Evolutionary conservation across 2,329 filamentous ascomycete genomes (phyloP).

Genomic region (Aspergillus quadricinctus): DNA sequence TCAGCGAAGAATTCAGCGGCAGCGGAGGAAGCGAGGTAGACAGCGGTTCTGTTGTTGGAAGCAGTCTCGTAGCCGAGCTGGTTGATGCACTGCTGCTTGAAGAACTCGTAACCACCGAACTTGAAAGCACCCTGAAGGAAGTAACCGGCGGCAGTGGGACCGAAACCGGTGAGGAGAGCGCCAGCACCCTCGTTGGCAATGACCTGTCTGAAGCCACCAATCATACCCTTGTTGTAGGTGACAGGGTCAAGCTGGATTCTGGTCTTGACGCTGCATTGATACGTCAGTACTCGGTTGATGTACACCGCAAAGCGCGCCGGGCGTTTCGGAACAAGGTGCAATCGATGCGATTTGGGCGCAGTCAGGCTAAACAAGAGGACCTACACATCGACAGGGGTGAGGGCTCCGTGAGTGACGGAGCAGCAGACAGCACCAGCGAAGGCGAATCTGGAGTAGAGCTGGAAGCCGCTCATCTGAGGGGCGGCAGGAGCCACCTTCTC

Average conservation of each 20-base stretch:
- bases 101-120: constrained; percentile 93
- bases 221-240: constrained; percentile 83
- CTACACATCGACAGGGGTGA: constrained; percentile 99
- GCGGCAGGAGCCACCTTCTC: constrained; percentile 10
- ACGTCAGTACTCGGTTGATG: constrained; percentile 11
- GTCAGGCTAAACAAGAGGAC: constrained; percentile 43
- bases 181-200: constrained; percentile 78
- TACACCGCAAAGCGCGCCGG: constrained; percentile 10
- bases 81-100: constrained; percentile 90
- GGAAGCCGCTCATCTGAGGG: constrained; percentile 56
- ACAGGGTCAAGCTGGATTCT: constrained; percentile 87
- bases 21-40: constrained; percentile 68
- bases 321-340: constrained; percentile 12
- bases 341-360: constrained; percentile 11
- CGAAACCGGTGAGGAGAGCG: constrained; percentile 79
- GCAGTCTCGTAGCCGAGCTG: constrained; percentile 71
- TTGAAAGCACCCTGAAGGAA: constrained; percentile 93
- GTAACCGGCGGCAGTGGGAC: constrained; percentile 83
- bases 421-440: constrained; percentile 97
- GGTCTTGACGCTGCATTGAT: constrained; percentile 74
- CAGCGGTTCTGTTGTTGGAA: constrained; percentile 71
- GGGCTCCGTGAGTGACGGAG: constrained; percentile 91
- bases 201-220: constrained; percentile 83
- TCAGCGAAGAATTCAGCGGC: constrained; percentile 61
- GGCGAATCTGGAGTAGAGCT: constrained; percentile 92